Base-by-base conservation (phyloP, 2,329 filamentous ascomycete genomes). In the Zymoseptoria passerinii region DNA sequence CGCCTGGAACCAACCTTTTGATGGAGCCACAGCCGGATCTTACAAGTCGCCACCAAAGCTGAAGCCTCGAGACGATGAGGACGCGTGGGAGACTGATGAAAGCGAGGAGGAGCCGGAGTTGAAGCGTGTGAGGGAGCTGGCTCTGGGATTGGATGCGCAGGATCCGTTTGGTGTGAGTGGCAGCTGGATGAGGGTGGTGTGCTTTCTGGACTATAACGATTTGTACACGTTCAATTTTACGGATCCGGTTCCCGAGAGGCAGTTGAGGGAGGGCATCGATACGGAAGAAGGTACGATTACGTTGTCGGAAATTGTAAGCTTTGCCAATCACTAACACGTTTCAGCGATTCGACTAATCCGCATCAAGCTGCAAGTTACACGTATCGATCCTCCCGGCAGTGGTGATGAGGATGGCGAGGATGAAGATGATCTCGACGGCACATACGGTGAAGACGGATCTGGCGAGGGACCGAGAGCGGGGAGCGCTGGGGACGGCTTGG, bases 131-230 rank as follows among this genome's bases (percentile, higher is more conserved):
- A 52, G 69, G 18, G 66, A 67, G 50, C 68, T 73, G 0, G 75
- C 77, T 5, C 70, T 75, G 1, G 71, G 77, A 0, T 68, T 85
- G 18, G 80, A 83, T 28, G 71, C 77, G 8, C 72, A 77, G 56
- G 88, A 92, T 68, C 88, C 88, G 0, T 92, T 89, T 66, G 83
- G 81, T 50, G 77, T 91, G 4, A 81, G 82, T 0, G 89, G 89
- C 1, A 84, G 82, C 7, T 92, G 87, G 86, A 79, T 87, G 67
- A 78, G 88, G 44, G 83, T 88, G 64, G 69, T 73, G 50, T 71
- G 71, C 59, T 71, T 73, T 57, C 64, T 73, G 20, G 87, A 90
- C 70, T 90, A 87, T 69, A 83, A 81, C 65, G 87, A 91, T 68
- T 83, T 92, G 40, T 87, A 85, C 70, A 74, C 75, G 19, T 90